Evolutionary conservation across 2,329 filamentous ascomycete genomes (phyloP).

Genomic region (Ascochyta viciae-villosae): DNA sequence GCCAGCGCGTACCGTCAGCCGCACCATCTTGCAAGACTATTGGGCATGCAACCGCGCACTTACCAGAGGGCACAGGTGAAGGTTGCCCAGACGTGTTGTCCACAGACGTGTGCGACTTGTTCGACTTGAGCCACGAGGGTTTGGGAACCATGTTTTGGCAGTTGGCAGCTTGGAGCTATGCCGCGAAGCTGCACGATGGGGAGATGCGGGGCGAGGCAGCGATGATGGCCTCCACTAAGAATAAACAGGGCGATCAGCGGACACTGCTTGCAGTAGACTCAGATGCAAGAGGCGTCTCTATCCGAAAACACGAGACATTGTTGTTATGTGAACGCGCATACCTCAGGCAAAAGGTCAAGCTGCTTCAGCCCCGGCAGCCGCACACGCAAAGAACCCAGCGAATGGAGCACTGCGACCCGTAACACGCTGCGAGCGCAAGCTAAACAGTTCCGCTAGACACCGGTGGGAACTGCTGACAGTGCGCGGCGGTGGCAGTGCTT

Average conservation of each 20-base stretch:
- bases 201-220: conserved; percentile 30
- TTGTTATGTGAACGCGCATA: conserved; percentile 23
- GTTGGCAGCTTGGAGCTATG: conserved; percentile 31
- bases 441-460: conserved; percentile 26
- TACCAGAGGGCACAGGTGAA: conserved; percentile 45
- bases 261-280: conserved; percentile 21
- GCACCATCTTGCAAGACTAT: conserved; percentile 29
- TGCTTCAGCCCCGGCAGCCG: conserved; percentile 36
- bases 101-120: conserved; percentile 48
- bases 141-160: conserved; percentile 48
- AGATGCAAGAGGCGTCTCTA: conserved; percentile 30
- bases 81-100: conserved; percentile 44
- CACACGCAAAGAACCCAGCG: conserved; percentile 41
- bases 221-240: conserved; percentile 42
- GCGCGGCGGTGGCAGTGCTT: conserved; percentile 44
- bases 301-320: conserved; percentile 19
- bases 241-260: conserved; percentile 38
- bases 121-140: conserved; percentile 49
- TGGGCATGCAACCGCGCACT: conserved; percentile 34
- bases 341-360: conserved; percentile 28
- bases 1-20: conserved; percentile 45
- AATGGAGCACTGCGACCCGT: conserved; percentile 34
- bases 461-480: conserved; percentile 34
- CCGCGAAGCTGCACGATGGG: conserved; percentile 26
- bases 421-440: conserved; percentile 27